Evolutionary conservation across 2,329 filamentous ascomycete species (phyloP), one percentile per base, ranked within the genome.

Genomic region (Aurifilum marmelostoma): DNA sequence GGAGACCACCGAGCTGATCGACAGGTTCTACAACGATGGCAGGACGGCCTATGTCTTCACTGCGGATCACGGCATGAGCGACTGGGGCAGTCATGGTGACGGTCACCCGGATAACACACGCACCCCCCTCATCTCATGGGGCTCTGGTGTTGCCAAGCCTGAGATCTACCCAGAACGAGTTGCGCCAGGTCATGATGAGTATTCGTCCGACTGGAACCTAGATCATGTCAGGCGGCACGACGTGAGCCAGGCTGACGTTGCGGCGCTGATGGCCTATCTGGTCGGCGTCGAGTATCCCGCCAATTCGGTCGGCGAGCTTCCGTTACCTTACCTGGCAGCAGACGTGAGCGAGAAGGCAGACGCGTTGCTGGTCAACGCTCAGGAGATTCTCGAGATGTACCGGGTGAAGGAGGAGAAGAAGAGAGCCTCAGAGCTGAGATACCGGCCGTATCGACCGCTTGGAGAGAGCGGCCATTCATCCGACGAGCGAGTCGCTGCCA

Each of bases 11-110:
- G 85, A 91, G 72, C 77, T 97, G 66, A 90, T 97, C 63, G 89
- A 97, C 47, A 87, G 91, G 16, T 99, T 98, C 77, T 99, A 97
- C 75, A 85, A 82, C 6, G 91, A 94, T 74, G 91, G 88, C 67
- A 90, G 96, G 79, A 98, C 96, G 0, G 93, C 97, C 0, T 99
- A 95, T 77, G 88, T 99, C 21, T 99, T 99, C 77, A 99, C 97
- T 1, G 96, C 96, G 9, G 96, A 99, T 76, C 96, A 99, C 79
- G 96, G 96, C 24, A 99, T 99, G 96, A 98, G 93, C 76, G 96
- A 99, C 79, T 97, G 92, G 91, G 96, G 97, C n/a, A 98, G 94
- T 74, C 97, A 99, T 78, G 97, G 97, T 50, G 96, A 99, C 78
- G 96, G 96, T 9, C 94, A 99, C 79, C 96, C 96, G 0, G 92